A percentile compares a stretch with the other conserved stretches of the same genome.
These are phyloP conservation scores for Talaromyces funiculosus DNA, from an alignment of 2,329 filamentous ascomycete species.

Conservation along the genomic window DNA sequence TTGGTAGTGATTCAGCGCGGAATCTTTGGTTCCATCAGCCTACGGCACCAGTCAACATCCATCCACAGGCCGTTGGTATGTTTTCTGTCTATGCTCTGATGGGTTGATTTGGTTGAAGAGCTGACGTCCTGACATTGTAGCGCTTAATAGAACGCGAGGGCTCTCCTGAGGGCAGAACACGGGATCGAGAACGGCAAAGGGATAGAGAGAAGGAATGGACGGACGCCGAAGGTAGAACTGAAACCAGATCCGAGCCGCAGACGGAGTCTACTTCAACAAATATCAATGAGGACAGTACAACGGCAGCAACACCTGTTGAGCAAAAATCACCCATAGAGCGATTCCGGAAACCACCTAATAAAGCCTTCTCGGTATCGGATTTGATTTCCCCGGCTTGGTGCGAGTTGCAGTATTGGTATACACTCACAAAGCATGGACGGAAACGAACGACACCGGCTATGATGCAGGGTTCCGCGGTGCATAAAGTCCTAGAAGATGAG, in stretches of 20 bases:
- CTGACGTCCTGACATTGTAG: conserved; percentile 58
- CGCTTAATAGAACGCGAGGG: conserved; percentile 53
- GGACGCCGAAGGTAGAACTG: not conserved
- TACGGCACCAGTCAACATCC: conserved; percentile 20
- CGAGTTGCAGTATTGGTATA: conserved; percentile 89
- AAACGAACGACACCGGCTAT: conserved; percentile 75
- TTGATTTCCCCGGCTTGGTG: conserved; percentile 89
- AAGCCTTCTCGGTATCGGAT: conserved; percentile 81
- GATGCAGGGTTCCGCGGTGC: conserved; percentile 72
- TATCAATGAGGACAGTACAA: conserved; percentile 23
- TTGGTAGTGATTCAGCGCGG: not conserved
- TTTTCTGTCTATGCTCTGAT: not conserved
- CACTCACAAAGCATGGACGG: conserved; percentile 68
- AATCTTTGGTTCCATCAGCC: conserved; percentile 19
- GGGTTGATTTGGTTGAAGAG: conserved; percentile 20
- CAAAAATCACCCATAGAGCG: conserved; percentile 62
- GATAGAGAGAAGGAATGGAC: conserved; percentile 25
- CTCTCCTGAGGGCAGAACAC: conserved; percentile 32
- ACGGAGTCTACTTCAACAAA: not conserved
- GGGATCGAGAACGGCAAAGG: conserved; percentile 27
- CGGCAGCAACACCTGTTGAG: conserved; percentile 17
- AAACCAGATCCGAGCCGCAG: not conserved
- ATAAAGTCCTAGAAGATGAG: conserved; percentile 78
- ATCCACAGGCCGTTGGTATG: conserved; percentile 24
- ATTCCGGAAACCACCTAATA: conserved; percentile 71